Evolutionary conservation across 2,329 filamentous ascomycete species (phyloP).

Genomic region (Clarireedia homoeocarpa): DNA sequence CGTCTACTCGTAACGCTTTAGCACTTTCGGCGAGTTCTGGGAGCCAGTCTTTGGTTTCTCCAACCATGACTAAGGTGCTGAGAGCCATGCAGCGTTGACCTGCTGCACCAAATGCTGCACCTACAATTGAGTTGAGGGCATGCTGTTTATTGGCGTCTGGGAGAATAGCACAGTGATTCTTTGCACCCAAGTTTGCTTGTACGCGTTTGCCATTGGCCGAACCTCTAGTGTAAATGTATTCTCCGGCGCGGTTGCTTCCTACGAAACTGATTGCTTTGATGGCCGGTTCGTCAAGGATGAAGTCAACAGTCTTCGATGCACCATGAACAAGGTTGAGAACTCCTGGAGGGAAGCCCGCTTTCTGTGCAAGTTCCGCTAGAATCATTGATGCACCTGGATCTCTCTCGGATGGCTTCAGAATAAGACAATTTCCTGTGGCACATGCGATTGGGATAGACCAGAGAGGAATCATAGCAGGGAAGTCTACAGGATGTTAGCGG

Average conservation of each 20-base stretch:
- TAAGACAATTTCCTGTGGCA: conserved; percentile 73
- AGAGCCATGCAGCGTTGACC: conserved; percentile 84
- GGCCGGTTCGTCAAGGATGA: conserved; percentile 74
- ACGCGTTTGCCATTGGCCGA: conserved; percentile 83
- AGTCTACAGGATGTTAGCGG: conserved; percentile 46
- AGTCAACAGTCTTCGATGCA: conserved; percentile 72
- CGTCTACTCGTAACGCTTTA: conserved; percentile 65
- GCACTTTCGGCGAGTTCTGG: conserved; percentile 69
- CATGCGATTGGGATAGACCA: conserved; percentile 84
- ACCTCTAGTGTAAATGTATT: conserved; percentile 74
- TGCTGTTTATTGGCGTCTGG: conserved; percentile 89
- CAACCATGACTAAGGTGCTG: conserved; percentile 74
- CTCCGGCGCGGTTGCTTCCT: conserved; percentile 78
- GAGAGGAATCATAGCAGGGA: conserved; percentile 88
- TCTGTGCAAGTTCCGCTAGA: conserved; percentile 67
- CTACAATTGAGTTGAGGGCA: conserved; percentile 74
- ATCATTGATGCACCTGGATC: conserved; percentile 83
- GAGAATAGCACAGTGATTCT: conserved; percentile 80
- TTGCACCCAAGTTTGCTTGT: conserved; percentile 79
- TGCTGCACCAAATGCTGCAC: conserved; percentile 77
- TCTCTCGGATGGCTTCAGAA: conserved; percentile 81
- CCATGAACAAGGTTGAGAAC: conserved; percentile 81
- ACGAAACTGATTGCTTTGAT: conserved; percentile 88
- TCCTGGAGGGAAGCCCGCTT: conserved; percentile 75
- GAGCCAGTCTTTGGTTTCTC: conserved; percentile 79